Conservation (phyloP, 176 grass and related monocot species). For the Saccharum spontaneum region DNA sequence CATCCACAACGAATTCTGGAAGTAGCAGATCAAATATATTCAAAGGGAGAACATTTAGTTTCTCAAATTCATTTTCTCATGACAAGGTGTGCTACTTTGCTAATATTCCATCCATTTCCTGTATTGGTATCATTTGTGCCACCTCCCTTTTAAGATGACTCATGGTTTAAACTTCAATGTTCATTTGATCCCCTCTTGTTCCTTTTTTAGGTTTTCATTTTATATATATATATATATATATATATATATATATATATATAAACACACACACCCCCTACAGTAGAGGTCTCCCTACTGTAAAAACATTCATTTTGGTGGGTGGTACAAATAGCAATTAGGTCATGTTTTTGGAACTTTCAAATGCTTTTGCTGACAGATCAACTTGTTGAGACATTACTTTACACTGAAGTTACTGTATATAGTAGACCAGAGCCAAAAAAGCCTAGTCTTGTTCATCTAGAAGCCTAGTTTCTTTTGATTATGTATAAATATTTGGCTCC, state of each 20-base stretch:
- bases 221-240: no score
- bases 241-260: no score
- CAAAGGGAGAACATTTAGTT: slow-evolving; percentile 75
- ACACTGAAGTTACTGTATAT: slow-evolving; percentile 18
- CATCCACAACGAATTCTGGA: slow-evolving; percentile 34
- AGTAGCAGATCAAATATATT: slow-evolving; percentile 69
- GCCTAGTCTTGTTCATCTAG: not conserved
- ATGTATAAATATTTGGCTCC: not conserved
- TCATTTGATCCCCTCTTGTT: not conserved
- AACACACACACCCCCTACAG: not conserved
- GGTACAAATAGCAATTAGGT: not conserved
- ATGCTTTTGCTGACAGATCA: slow-evolving; percentile 1
- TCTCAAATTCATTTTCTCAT: slow-evolving; percentile 82
- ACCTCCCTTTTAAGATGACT: not conserved
- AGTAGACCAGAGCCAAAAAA: not conserved
- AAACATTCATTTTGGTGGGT: not conserved
- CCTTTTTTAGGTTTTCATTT: not conserved
- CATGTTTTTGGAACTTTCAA: slow-evolving; percentile 6
- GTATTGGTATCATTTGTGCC: not conserved
- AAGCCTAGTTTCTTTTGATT: slow-evolving; percentile 13
- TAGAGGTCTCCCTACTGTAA: not conserved
- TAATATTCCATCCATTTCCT: slow-evolving; percentile 21
- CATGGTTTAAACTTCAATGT: slow-evolving; percentile 14
- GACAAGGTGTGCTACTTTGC: slow-evolving; percentile 53
- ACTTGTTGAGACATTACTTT: slow-evolving; percentile 28